These are phyloP conservation scores for Funneliformis mosseae DNA, from an alignment of 192 early-diverging fungal genomes.

Conservation along the genomic window DNA sequence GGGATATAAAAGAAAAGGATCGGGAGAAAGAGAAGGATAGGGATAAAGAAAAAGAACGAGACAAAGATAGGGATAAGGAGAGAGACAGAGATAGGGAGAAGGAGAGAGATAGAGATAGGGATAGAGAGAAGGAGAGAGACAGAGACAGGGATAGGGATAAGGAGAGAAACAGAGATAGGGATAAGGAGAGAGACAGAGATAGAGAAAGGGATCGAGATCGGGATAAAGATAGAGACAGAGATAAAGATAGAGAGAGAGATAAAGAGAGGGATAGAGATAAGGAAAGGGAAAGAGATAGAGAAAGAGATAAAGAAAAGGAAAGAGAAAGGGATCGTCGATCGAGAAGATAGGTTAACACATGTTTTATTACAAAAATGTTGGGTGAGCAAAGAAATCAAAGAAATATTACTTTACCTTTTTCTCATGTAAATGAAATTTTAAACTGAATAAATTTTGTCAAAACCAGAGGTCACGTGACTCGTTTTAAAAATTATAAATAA, in stretches of 20 bases:
- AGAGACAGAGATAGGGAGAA: conserved; percentile 40
- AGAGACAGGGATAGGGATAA: background rate
- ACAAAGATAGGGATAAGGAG: conserved; percentile 46
- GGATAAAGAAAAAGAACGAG: conserved; percentile 27
- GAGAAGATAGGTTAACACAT: conserved; percentile 2
- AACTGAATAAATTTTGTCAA: background rate
- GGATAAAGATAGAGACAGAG: conserved; percentile 11
- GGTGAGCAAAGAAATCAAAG: too few relatives aligned
- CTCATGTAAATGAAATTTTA: background rate
- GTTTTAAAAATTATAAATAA: background rate
- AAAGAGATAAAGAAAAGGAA: background rate
- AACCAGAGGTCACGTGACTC: background rate
- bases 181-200: conserved; percentile 1
- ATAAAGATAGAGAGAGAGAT: background rate
- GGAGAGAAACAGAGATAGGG: conserved; percentile 5
- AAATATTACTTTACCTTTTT: background rate
- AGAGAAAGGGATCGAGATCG: conserved; percentile 9
- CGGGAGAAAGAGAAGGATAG: conserved; percentile 2
- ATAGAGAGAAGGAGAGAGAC: conserved; percentile 31
- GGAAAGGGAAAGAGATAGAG: background rate
- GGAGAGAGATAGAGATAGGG: conserved; percentile 34
- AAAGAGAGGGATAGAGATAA: background rate
- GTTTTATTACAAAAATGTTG: too few relatives aligned
- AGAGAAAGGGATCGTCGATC: conserved; percentile 1
- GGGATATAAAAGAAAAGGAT: conserved; percentile 35